Evolutionary conservation across 2,329 filamentous ascomycete genomes (phyloP).

Genomic region (Aulographum hederae): DNA sequence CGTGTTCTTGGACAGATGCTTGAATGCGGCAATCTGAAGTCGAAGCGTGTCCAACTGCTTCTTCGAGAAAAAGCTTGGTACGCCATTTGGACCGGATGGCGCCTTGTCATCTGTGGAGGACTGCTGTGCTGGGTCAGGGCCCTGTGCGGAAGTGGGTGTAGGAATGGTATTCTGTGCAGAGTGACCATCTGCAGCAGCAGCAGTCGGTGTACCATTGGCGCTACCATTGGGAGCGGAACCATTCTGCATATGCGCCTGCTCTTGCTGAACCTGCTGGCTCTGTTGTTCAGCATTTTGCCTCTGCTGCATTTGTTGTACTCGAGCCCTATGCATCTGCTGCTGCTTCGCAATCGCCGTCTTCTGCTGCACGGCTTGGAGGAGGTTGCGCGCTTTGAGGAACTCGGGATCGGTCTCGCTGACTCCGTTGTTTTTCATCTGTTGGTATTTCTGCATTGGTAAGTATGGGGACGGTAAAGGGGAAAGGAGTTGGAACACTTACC

Average conservation of each 20-base stretch:
- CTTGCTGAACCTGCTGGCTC: conserved; percentile 29
- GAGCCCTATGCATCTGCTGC: too few species aligned
- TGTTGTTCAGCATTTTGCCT: conserved; percentile 24
- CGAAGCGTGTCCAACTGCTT: conserved; percentile 66
- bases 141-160: conserved; percentile 1
- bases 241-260: conserved; percentile 25
- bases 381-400: conserved; percentile 62
- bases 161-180: not conserved
- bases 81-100: conserved; percentile 13
- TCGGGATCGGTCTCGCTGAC: conserved; percentile 72
- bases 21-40: conserved; percentile 82
- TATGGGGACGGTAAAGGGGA: conserved; percentile 4
- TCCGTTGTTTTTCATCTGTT: conserved; percentile 73
- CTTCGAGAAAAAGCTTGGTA: conserved; percentile 36
- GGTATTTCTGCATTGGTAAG: conserved; percentile 27
- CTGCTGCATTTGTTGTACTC: conserved; percentile 7
- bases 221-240: conserved; percentile 1
- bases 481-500: conserved; percentile 37
- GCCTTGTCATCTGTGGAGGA: conserved; percentile 18
- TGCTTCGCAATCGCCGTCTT: conserved; percentile 34
- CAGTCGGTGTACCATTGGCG: conserved; percentile 1
- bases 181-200: not conserved
- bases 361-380: conserved; percentile 54
- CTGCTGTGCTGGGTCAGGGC: not conserved
- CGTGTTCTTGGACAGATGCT: conserved; percentile 71